These are phyloP conservation scores for Puccinia triticina DNA, from an alignment of 1,284 basidiomycete genomes.

Conservation along the genomic window DNA sequence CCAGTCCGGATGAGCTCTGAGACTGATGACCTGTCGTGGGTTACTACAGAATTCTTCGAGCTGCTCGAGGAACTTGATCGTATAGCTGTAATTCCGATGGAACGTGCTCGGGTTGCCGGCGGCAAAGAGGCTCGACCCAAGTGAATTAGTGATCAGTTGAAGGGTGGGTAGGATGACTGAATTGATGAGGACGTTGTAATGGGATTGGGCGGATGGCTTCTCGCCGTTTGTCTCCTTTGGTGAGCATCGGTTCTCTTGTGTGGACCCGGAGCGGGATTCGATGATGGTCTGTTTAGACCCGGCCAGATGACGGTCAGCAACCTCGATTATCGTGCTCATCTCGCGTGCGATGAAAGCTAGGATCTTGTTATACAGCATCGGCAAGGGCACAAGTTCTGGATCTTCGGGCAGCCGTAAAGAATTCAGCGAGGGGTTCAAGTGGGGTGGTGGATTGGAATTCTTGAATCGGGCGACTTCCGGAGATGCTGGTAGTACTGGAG, in stretches of 20 bases:
- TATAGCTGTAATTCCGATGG: constrained; percentile 49
- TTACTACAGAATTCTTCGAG: constrained; percentile 42
- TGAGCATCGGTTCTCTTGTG: constrained; percentile 3
- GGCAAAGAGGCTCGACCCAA: constrained; percentile 43
- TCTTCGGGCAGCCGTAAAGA: constrained; percentile 42
- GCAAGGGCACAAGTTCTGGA: constrained; percentile 31
- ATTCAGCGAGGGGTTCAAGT: neutral
- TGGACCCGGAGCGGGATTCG: neutral
- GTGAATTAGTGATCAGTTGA: constrained; percentile 26
- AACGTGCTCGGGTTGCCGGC: constrained; percentile 43
- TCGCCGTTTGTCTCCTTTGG: neutral
- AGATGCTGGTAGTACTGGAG: constrained; percentile 43
- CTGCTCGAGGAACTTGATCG: constrained; percentile 33
- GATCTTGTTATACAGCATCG: constrained; percentile 47
- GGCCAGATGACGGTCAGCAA: constrained; percentile 47
- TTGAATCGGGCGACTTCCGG: constrained; percentile 13
- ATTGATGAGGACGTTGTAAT: constrained; percentile 43
- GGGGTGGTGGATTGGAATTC: neutral
- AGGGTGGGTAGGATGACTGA: constrained; percentile 46
- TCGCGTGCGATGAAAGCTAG: constrained; percentile 49
- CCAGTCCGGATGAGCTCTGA: constrained; percentile 45
- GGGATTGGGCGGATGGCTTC: neutral
- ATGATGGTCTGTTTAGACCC: constrained; percentile 19
- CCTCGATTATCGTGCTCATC: constrained; percentile 22
- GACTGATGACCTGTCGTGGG: constrained; percentile 28